Base-by-base conservation (phyloP, 352 stramenopile genomes). In the Plasmopara halstedii region DNA sequence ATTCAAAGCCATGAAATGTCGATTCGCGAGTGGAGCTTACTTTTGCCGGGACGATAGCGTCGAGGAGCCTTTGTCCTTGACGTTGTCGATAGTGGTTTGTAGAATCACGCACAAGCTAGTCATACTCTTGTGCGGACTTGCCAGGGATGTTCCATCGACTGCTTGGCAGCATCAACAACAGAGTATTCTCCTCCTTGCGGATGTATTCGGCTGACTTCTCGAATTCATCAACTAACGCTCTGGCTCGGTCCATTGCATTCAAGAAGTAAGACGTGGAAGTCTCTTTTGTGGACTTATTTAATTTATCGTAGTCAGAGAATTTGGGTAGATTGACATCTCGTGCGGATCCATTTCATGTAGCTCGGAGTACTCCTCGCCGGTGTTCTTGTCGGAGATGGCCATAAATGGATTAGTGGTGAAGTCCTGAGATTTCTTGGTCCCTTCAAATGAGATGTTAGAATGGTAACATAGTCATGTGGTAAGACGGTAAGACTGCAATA, bases 231-330 rank as follows among this genome's bases (percentile, higher is more conserved):
- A 67, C 41, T 8, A 42, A 62, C 6, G 32, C 42, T 7, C 35
- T 58, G 21, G 59, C 59, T 1, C 31, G 26, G 36, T 73, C 67
- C 44, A 73, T 68, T 15, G 58, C 62, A 19, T 46, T 14, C 33
- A 72, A 48, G 35, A 77, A 66, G 43, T 59, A 73, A 18, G 61
- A 53, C 29, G 62, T 60, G 36, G 62, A 41, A 20, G 59, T 62
- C 23, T 73, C 62, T 14, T 50, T 54, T 3, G 61, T 60, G 0
- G 58, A 56, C 17, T 64, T 58, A 62, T 79, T 42, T 19, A 64
- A 51, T n/a, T 47, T 58, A 42, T 80, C 64, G 39, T 73, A 73
- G 43, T 68, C 56, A 20, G 47, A 29, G 55, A 67, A 35, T 63
- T 47, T 14, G 70, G 46, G 50, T 76, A 76, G 26, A 34, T 50